Evolutionary conservation across 495 filamentous ascomycete species (phyloP).

Genomic region (Penicillium coprophilum): DNA sequence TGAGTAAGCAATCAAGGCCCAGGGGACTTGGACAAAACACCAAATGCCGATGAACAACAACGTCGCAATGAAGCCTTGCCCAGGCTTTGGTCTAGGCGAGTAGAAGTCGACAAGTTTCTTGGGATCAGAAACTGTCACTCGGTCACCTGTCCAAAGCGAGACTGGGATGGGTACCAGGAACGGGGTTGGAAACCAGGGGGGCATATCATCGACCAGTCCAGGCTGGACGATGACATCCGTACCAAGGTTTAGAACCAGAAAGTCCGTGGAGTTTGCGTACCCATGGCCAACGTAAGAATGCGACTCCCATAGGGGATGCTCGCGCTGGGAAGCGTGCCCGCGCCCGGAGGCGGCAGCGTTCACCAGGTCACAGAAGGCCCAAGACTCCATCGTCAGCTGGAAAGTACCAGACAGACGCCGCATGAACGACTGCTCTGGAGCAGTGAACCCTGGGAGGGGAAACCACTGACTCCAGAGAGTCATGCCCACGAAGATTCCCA

Average conservation of each 20-base stretch:
- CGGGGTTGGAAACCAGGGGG: background rate
- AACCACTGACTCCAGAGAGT: slow-evolving; percentile 15
- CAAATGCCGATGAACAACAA: background rate
- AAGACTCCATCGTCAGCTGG: slow-evolving; percentile 6
- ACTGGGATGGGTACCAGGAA: slow-evolving; percentile 2
- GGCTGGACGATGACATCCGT: background rate
- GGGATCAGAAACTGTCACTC: slow-evolving; percentile 4
- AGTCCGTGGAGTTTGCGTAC: slow-evolving; percentile 2
- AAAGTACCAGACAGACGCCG: slow-evolving; percentile 4
- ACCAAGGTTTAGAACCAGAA: background rate
- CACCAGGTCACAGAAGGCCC: background rate
- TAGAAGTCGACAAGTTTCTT: background rate
- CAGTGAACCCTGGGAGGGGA: slow-evolving; percentile 13
- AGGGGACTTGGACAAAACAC: background rate
- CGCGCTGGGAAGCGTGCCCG: background rate
- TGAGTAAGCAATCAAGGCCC: background rate
- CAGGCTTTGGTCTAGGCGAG: background rate
- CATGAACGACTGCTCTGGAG: slow-evolving; percentile 5
- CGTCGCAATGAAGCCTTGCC: background rate
- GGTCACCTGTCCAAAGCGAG: background rate
- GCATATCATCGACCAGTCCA: background rate
- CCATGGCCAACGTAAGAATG: background rate
- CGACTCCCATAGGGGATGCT: background rate
- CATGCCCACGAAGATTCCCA: slow-evolving; percentile 10
- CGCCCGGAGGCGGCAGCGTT: background rate